Evolutionary conservation across 495 filamentous ascomycete species (phyloP).

Genomic region (Lindgomyces ingoldianus): DNA sequence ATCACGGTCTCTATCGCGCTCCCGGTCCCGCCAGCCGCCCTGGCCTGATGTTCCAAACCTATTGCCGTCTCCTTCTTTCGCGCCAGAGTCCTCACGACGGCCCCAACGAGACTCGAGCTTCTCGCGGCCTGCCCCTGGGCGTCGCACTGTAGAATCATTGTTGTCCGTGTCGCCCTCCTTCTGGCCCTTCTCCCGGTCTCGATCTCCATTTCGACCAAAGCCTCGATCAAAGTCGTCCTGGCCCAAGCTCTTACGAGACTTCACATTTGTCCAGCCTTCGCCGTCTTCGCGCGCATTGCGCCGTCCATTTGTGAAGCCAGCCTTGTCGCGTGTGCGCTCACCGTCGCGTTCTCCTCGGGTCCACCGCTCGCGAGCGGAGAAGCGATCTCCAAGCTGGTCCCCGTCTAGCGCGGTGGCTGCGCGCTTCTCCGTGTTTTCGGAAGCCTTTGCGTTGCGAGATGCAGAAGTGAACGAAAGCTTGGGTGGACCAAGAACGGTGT

Average conservation of each 20-base stretch:
- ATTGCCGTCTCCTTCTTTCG: constrained; percentile 29
- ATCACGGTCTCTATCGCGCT: constrained; percentile 61
- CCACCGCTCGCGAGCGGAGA: constrained; percentile 27
- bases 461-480: constrained; percentile 85
- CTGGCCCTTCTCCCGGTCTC: constrained; percentile 61
- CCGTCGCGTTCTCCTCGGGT: constrained; percentile 36
- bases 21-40: constrained; percentile 41
- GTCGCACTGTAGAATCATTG: constrained; percentile 20
- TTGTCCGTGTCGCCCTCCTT: constrained; percentile 37
- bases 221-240: constrained; percentile 59
- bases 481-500: constrained; percentile 86
- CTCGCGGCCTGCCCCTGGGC: constrained; percentile 17
- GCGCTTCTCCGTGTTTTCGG: constrained; percentile 20
- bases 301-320: constrained; percentile 47
- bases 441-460: constrained; percentile 46
- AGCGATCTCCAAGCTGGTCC: constrained; percentile 26
- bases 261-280: constrained; percentile 62
- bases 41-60: constrained; percentile 26
- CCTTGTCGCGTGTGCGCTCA: constrained; percentile 44
- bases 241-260: constrained; percentile 55
- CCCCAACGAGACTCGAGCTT: constrained; percentile 35
- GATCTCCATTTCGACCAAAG: constrained; percentile 62
- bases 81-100: constrained; percentile 47
- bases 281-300: constrained; percentile 54
- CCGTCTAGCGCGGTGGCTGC: constrained; percentile 10